A percentile compares a stretch with the other conserved stretches of the same genome.
Evolutionary conservation across 768 basidiomycete species (phyloP).

Genomic region (Hirschioporus abietinus): DNA sequence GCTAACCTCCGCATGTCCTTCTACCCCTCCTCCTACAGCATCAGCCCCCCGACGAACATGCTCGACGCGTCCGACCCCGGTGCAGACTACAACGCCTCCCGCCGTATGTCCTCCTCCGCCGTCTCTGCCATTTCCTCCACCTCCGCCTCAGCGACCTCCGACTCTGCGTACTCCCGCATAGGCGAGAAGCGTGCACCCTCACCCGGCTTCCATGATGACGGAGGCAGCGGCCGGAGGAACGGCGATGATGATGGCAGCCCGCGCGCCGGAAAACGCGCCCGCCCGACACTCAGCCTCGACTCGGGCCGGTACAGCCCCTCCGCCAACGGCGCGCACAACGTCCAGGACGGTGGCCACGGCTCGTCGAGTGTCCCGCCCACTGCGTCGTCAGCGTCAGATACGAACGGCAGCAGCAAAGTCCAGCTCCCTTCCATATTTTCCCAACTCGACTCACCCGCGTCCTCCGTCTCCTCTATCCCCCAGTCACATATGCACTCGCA

Average conservation of each 20-base stretch:
- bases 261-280: conserved; percentile 7
- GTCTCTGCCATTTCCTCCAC: conserved; percentile 37
- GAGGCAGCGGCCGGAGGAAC: background rate
- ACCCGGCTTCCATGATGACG: conserved; percentile 24
- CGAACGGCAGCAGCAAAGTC: conserved; percentile 45
- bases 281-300: conserved; percentile 6
- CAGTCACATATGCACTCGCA: background rate
- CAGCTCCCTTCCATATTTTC: conserved; percentile 68
- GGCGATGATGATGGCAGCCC: conserved; percentile 5
- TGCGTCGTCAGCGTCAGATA: conserved; percentile 37
- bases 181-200: conserved; percentile 57
- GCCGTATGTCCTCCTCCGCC: conserved; percentile 78
- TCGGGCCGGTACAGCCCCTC: conserved; percentile 4
- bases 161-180: conserved; percentile 56
- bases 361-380: conserved; percentile 19
- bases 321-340: background rate
- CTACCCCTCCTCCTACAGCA: conserved; percentile 10
- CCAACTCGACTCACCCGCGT: background rate
- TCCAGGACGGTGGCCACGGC: background rate
- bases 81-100: conserved; percentile 47
- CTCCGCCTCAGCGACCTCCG: conserved; percentile 32
- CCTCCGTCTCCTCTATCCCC: background rate
- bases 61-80: conserved; percentile 39
- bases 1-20: conserved; percentile 2
- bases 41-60: background rate